Percentiles rank a stretch among this genome's conserved stretches.
phyloP scores from a whole-genome alignment of 2,329 filamentous ascomycete genomes.

The Trichophyton rubrum region DNA sequence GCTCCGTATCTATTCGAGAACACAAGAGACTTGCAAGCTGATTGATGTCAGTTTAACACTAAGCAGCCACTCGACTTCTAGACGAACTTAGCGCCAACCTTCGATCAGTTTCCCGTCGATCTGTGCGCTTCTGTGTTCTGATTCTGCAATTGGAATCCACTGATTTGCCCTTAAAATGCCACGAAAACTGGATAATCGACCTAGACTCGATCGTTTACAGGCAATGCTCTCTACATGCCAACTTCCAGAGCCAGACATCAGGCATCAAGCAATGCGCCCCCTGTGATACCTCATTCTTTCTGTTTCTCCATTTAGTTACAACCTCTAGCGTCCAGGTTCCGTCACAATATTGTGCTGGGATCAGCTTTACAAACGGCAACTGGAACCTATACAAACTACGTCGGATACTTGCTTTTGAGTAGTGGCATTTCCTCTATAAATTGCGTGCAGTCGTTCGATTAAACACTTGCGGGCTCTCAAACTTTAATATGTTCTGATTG shows the following conservation, averaged over 20 bases:
- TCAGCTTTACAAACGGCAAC: too few species aligned
- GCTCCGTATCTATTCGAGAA: not conserved
- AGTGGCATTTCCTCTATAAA: not conserved
- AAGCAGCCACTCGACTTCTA: not conserved
- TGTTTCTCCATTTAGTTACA: too few species aligned
- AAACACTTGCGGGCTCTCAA: not conserved
- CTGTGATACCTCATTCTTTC: too few species aligned
- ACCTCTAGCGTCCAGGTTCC: too few species aligned
- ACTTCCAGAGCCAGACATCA: not conserved
- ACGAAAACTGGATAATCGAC: not conserved
- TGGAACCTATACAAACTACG: too few species aligned
- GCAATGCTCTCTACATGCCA: not conserved
- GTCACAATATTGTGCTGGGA: too few species aligned
- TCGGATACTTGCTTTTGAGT: not conserved
- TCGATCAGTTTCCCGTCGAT: not conserved
- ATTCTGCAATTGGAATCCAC: not conserved
- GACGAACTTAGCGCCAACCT: not conserved
- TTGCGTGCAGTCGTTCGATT: not conserved
- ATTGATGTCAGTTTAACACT: not conserved
- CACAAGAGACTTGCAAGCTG: not conserved
- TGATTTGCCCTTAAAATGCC: not conserved
- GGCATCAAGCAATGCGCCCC: too few species aligned
- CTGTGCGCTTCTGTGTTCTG: not conserved
- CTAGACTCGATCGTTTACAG: not conserved
- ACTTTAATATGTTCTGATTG: not conserved